Base-by-base conservation (phyloP, 176 grass and related monocot genomes). In the Lolium rigidum region DNA sequence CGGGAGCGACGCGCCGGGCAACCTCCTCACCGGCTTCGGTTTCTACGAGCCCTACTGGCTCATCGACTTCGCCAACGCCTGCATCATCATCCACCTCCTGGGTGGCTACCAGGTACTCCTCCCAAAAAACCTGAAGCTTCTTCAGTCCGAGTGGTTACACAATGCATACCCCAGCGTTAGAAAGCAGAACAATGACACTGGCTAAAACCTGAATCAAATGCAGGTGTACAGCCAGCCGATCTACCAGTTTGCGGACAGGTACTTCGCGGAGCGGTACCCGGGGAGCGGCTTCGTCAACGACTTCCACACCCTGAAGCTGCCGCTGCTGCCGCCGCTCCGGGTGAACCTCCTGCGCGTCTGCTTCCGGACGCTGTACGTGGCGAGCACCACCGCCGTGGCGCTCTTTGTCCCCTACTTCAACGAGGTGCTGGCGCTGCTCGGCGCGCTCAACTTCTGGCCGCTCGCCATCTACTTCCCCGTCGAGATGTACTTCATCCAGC, bases 401-500 rank as follows among this genome's bases (percentile, higher is more conserved):
- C 67, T 97, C 79, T 65, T 56, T 70, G 79, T 94, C 67, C 94
- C 94, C 20, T 97, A 90, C 90, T 97, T 97, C 92, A 97, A 97
- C 70, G 77, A 94, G 82, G 87, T 97, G 46, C 83, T 97, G 76
- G 94, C 89, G 1, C 76, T 94, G 59, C 79, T 97, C 18, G 94
- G 94, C 26, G 67, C 94, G 18, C 81, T 90, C 83, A 88, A 65
- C 79, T 97, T 97, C 86, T 97, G 92, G 94, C 94, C 94, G 7
- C 56, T 97, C 18, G 89, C 87, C 63, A 88, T 94, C 76, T 97
- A 97, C 90, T 97, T 94, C 90, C 94, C 94, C 43, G 91, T 94
- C 24, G 91, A 97, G 92, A 92, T 97, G 92, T 94, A 97, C 86
- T 90, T 94, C 49, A 39, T 94, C 77, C 94, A 97, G 92, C 81